Evolutionary conservation across 345 rosid genomes (phyloP).

Genomic region (Citrus mangshanensis): DNA sequence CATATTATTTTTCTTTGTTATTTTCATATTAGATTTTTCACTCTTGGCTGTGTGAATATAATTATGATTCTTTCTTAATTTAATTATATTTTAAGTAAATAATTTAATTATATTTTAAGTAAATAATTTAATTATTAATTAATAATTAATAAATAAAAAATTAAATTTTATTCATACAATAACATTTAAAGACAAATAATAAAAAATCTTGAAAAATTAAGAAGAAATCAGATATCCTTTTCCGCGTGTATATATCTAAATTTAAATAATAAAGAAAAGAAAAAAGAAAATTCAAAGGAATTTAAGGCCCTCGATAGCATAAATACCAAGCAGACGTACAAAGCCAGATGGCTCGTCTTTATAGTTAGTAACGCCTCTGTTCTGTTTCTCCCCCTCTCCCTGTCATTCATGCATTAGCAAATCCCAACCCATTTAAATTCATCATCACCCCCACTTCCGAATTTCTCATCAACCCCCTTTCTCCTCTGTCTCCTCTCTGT

Average conservation of each 20-base stretch:
- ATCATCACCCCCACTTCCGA: neutral
- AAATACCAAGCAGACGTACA: slow-evolving; percentile 25
- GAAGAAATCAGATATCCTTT: no score
- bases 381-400: slow-evolving; percentile 6
- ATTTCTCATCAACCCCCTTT: neutral
- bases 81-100: rapidly evolving
- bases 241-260: no score
- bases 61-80: rapidly evolving
- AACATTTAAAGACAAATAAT: rapidly evolving
- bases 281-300: neutral
- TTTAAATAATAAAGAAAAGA: neutral
- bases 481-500: neutral
- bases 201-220: no score
- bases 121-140: no score
- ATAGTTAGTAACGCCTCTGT: slow-evolving; percentile 34
- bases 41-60: no score
- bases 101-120: no score
- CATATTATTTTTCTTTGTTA: neutral
- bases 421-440: slow-evolving; percentile 14
- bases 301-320: slow-evolving; percentile 22
- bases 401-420: slow-evolving; percentile 12
- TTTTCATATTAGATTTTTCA: neutral
- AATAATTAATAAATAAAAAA: no score
- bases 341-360: slow-evolving; percentile 37
- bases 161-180: rapidly evolving